Evolutionary conservation across 1,284 basidiomycete species (phyloP), one percentile per base, ranked within the genome.

Genomic region (Cystobasidium sp.): DNA sequence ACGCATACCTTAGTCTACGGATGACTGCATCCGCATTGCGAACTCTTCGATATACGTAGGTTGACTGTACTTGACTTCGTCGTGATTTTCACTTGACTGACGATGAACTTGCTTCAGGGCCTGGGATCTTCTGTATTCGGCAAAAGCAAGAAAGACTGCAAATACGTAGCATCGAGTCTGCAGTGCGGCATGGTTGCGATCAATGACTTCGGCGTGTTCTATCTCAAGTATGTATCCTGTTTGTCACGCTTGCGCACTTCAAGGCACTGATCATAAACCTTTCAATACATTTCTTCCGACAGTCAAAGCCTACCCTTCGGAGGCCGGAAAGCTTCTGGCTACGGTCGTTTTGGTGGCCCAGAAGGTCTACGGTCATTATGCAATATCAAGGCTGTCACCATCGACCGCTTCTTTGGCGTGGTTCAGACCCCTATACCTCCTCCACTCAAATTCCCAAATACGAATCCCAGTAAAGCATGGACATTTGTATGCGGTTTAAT

Each of bases 91-190:
- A 43, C 24, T 10, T 59, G 24, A 43, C 22, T 18, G 43, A 18
- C 39, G n/a, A 46, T 31, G 8, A n/a, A 24, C 7, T 41, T 37
- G 16, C 6, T 24, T 6, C 61, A 67, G 55, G 64, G 75, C 18
- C 88, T 99, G n/a, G 96, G 95, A 56, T 93, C 93, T 0, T 92
- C 92, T 73, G 92, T 99, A n/a, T 98, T 95, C 81, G 95, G 95
- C 9, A 89, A 89, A 12, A 87, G 90, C 79, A 88, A 90, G 80
- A 85, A 86, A 41, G 84, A 91, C 58, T 94, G 93, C 80, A 78
- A 90, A 67, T 85, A 88, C 68, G 90, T 98, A 12, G 93, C 94
- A 18, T 87, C 88, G 72, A 83, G 85, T 64, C 83, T 98, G 61
- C 87, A 95, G 74, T 94, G 93, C 78, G 96, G 96, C 51, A 98